Percentiles rank a stretch among this genome's conserved stretches.
Conservation (phyloP, 352 stramenopile species). For the Phytophthora cajani region DNA sequence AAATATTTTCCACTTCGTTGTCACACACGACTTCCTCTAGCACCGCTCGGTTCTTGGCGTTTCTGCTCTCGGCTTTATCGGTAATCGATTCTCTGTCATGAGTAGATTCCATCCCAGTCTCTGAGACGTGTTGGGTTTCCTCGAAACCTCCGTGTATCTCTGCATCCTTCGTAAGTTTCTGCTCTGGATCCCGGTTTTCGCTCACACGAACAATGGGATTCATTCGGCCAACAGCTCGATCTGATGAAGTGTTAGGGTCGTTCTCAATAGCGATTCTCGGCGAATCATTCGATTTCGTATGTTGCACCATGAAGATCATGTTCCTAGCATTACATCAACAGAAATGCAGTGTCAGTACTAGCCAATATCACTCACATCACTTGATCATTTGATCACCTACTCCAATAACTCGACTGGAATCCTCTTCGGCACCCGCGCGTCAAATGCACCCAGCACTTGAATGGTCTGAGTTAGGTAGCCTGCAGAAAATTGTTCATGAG, state of each 20-base stretch:
- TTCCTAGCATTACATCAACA: neutral
- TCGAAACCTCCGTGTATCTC: neutral
- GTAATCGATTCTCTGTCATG: neutral
- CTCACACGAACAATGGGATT: neutral
- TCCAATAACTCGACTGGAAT: neutral
- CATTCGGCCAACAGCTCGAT: neutral
- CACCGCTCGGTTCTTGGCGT: neutral
- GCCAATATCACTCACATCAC: neutral
- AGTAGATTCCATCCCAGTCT: neutral
- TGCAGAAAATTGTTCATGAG: no score
- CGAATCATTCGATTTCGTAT: neutral
- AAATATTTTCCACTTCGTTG: neutral
- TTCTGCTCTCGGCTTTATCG: neutral
- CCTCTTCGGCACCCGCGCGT: no score
- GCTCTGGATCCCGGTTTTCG: neutral
- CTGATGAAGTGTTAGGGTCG: neutral
- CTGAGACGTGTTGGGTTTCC: neutral
- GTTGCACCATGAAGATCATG: neutral
- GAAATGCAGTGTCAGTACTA: no score
- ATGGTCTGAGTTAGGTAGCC: no score
- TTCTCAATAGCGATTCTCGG: neutral
- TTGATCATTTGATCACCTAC: neutral
- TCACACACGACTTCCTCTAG: neutral
- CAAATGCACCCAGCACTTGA: no score
- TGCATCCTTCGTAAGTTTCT: neutral